Conservation (phyloP, 306 rosid species). For the Inga laurina region DNA sequence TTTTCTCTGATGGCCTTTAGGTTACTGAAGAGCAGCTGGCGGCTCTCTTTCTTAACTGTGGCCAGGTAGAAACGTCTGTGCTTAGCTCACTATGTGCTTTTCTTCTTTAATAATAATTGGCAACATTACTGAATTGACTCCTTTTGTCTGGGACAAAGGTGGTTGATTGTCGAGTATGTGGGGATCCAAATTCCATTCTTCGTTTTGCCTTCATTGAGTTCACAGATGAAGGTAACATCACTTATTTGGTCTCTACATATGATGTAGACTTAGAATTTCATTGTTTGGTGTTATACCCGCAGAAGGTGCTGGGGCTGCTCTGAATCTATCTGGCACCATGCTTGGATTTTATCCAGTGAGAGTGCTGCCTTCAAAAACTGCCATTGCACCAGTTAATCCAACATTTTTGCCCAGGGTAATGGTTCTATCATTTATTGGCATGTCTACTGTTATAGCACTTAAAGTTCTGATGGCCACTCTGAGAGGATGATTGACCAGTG, state of each 20-base stretch:
- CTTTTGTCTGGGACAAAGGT: conserved; percentile 55
- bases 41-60: conserved; percentile 86
- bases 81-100: neutral
- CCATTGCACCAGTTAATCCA: conserved; percentile 97
- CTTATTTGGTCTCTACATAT: neutral
- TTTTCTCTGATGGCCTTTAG: conserved; percentile 47
- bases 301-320: conserved; percentile 95
- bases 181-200: conserved; percentile 96
- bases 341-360: conserved; percentile 88
- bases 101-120: conserved; percentile 24
- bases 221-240: conserved; percentile 86
- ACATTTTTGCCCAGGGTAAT: conserved; percentile 94
- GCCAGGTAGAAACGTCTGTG: conserved; percentile 63
- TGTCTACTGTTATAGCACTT: neutral
- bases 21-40: conserved; percentile 99
- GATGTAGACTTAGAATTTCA: conserved; percentile 16
- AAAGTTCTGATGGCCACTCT: neutral
- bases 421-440: conserved; percentile 11
- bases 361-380: conserved; percentile 99
- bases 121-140: conserved; percentile 27
- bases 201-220: conserved; percentile 96
- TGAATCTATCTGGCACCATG: conserved; percentile 92
- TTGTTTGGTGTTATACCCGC: conserved; percentile 39
- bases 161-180: conserved; percentile 97
- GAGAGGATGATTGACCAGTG: conserved; percentile 10